Base-by-base conservation (phyloP, 306 rosid genomes). In the Quercus dentata region DNA sequence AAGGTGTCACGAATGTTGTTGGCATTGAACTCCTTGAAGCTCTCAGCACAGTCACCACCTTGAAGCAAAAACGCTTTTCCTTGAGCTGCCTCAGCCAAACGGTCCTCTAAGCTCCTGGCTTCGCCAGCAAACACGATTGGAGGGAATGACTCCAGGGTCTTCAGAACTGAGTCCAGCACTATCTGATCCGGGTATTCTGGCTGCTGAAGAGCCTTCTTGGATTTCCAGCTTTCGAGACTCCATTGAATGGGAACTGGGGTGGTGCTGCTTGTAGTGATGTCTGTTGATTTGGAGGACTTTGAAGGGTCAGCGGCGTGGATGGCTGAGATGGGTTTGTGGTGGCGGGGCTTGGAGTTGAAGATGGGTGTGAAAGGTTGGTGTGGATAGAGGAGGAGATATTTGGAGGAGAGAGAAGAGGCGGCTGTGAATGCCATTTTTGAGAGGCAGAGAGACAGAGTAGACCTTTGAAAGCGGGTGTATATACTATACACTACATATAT, bases 11-110 rank as follows among this genome's bases (percentile, higher is more conserved):
- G 81, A 55, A 85, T 85, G 46, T 81, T 85, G 44, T 85, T 85
- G 80, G 83, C 88, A 41, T 78, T 78, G 75, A 85, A 85, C 65
- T 85, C 88, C 74, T 85, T 81, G 82, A 85, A 85, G 73, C 88
- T 85, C 85, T 85, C 88, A 20, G 88, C 85, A 30, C 88, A 85
- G 63, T 85, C 89, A 19, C 89, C 89, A 27, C 86, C 89, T 65
- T 82, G 89, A 27, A 85, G 86, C 56, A 85, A 75, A 75, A 85
- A 85, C 2, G 86, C 89, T 68, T 73, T 44, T 4, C 89, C 86
- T 64, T 72, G 73, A 44, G 88, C 85, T 3, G 88, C 85, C 80
- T 74, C 80, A 5, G 75, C 88, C 56, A 85, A 82, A 17, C 79
- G 71, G 71, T 85, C 88, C 77, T 85, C 88, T 1, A 85, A 78